Conservation (phyloP, 208 protist genomes). For the Crithidia acanthocephali region DNA sequence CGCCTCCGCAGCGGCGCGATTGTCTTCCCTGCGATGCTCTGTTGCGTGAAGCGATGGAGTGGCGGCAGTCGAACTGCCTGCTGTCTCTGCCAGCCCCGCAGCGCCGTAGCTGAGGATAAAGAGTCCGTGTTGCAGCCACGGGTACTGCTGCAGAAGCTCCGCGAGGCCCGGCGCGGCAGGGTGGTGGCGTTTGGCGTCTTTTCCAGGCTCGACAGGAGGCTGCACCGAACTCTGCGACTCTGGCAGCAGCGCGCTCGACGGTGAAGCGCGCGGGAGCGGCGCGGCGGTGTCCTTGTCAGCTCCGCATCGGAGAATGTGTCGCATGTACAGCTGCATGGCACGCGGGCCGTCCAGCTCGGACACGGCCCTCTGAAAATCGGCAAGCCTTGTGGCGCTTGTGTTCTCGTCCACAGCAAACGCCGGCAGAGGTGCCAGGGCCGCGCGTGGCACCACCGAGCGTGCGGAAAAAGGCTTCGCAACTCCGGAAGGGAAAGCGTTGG, state of each 20-base stretch:
- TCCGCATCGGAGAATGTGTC: slow-evolving; percentile 14
- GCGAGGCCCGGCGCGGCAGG: neutral
- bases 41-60: too few species aligned
- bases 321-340: slow-evolving; percentile 38
- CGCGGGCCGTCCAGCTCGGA: slow-evolving; percentile 9
- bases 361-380: neutral
- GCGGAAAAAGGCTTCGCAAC: too few species aligned
- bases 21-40: too few species aligned
- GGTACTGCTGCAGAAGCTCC: slow-evolving; percentile 2
- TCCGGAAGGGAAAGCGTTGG: too few species aligned
- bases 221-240: neutral
- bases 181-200: neutral
- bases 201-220: too few species aligned
- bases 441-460: too few species aligned
- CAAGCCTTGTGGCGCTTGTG: neutral
- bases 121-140: slow-evolving; percentile 52
- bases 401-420: too few species aligned
- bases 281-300: neutral
- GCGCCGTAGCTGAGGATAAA: slow-evolving; percentile 50
- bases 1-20: too few species aligned
- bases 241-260: neutral
- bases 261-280: neutral
- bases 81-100: neutral
- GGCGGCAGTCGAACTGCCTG: neutral
- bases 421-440: too few species aligned